Base-by-base conservation (phyloP, 2,329 filamentous ascomycete genomes). In the Alternaria gaisen region DNA sequence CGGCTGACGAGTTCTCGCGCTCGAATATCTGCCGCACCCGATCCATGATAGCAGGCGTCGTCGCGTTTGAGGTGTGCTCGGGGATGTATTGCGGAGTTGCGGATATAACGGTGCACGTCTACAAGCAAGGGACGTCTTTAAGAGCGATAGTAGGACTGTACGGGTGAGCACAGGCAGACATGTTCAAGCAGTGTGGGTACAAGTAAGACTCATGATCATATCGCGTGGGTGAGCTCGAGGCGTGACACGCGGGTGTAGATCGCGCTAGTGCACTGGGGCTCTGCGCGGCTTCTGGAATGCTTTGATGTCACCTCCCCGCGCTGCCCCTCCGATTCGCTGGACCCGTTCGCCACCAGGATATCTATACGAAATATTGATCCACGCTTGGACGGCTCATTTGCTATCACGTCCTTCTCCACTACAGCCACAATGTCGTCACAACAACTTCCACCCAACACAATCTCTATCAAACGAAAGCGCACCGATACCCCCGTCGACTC, bases 401-500 rank as follows among this genome's bases (percentile, higher is more conserved):
- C 11, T 3, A 48, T 12, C 32, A 6, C 12, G 20, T 20, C 54
- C 55, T n/a, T 16, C 5, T 26, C 30, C 44, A 32, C 12, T 22
- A 16, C 10, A 1, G 14, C 14, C n/a, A 28, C 34, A 0, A 50
- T 47, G 47, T 47, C 51, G 42, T 59, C 54, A 12, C 53, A 57
- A 14, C 34, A 53, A 38, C 53, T 53, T 11, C 69, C 72, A 3
- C 75, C 74, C 1, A 70, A 72, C 50, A 75, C 73, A 9, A 69
- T 78, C 46, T 72, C 72, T 10, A 68, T 88, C 71, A 88, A 87
- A 76, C 81, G 86, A 57, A 84, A 85, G 65, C 82, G 85, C 56
- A 82, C 83, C 56, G 85, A 87, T 55, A 83, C 85, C 48, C 84
- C 85, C 4, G 82, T 86, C n/a, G 85, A 87, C 61, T 81, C 82